Evolutionary conservation across 108 stramenopile genomes (phyloP).

Genomic region (Cyclostephanos tholiformis): DNA sequence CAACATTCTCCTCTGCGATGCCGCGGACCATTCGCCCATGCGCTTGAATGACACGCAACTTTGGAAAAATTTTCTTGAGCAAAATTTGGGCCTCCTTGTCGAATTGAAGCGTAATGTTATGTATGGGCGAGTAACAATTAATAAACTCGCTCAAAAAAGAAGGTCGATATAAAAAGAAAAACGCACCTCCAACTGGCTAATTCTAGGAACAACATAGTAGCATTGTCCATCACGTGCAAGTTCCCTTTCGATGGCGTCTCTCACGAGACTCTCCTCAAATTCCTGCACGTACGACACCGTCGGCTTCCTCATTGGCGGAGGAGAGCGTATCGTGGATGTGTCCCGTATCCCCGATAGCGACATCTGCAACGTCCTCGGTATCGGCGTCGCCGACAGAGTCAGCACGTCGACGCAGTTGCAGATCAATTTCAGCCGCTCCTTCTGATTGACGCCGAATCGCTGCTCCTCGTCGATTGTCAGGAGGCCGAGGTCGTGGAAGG

Average conservation of each 20-base stretch:
- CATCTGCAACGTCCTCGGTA: conserved; percentile 95
- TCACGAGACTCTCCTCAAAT: conserved; percentile 63
- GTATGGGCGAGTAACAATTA: neutral
- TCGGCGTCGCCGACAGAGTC: conserved; percentile 94
- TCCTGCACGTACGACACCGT: conserved; percentile 80
- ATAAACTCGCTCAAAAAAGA: neutral
- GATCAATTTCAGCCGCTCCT: conserved; percentile 91
- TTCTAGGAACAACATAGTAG: conserved; percentile 92
- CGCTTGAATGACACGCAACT: conserved; percentile 76
- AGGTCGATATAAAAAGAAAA: neutral
- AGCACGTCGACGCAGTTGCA: conserved; percentile 91
- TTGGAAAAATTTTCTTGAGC: conserved; percentile 70
- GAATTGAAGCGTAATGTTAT: neutral
- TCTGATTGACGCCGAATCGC: conserved; percentile 96
- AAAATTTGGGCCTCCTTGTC: conserved; percentile 55
- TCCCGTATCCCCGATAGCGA: conserved; percentile 89
- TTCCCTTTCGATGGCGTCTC: conserved; percentile 71
- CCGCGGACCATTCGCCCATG: conserved; percentile 86
- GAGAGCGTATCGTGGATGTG: conserved; percentile 86
- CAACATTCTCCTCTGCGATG: conserved; percentile 79
- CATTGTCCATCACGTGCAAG: conserved; percentile 85
- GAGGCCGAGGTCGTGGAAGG: conserved; percentile 88
- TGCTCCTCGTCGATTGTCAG: conserved; percentile 97
- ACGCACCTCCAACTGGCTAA: conserved; percentile 62
- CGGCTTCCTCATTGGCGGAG: conserved; percentile 88